Conservation (phyloP, 306 rosid genomes). For the Purshia tridentata region DNA sequence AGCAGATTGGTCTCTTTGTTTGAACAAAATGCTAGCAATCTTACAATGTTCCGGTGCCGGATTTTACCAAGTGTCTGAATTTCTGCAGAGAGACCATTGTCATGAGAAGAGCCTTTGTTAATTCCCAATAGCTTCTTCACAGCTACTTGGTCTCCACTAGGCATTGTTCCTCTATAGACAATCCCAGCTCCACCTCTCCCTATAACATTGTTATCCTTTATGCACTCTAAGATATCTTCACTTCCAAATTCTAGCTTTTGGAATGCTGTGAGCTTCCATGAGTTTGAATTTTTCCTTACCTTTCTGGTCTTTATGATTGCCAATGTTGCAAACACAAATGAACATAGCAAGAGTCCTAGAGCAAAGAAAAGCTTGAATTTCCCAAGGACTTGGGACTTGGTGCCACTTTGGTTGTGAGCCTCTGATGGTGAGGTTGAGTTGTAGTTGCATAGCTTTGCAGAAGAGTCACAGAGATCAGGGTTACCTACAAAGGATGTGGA, state of each 20-base stretch:
- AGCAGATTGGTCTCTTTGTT: conserved; percentile 78
- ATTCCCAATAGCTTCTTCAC: conserved; percentile 75
- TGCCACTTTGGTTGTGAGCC: conserved; percentile 23
- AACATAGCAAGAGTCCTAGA: conserved; percentile 63
- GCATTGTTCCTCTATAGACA: conserved; percentile 76
- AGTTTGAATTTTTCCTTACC: conserved; percentile 38
- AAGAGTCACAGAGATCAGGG: conserved; percentile 72
- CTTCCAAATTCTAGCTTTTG: conserved; percentile 78
- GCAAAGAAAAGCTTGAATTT: conserved; percentile 75
- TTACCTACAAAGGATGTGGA: conserved; percentile 67
- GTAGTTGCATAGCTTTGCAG: conserved; percentile 47
- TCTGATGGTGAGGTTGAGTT: conserved; percentile 33
- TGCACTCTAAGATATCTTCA: conserved; percentile 64
- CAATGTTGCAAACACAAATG: conserved; percentile 60
- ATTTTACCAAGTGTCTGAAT: conserved; percentile 76
- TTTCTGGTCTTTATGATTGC: conserved; percentile 67
- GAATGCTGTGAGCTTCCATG: conserved; percentile 82
- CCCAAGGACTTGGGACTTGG: conserved; percentile 43
- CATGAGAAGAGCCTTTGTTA: conserved; percentile 78
- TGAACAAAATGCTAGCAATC: conserved; percentile 72
- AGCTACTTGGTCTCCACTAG: conserved; percentile 76
- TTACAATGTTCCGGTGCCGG: conserved; percentile 83
- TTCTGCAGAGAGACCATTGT: conserved; percentile 83
- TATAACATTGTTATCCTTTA: conserved; percentile 73
- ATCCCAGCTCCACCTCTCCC: conserved; percentile 97